These are phyloP conservation scores for Coemansia sp. DNA, from an alignment of 192 early-diverging fungal genomes.

Conservation along the genomic window DNA sequence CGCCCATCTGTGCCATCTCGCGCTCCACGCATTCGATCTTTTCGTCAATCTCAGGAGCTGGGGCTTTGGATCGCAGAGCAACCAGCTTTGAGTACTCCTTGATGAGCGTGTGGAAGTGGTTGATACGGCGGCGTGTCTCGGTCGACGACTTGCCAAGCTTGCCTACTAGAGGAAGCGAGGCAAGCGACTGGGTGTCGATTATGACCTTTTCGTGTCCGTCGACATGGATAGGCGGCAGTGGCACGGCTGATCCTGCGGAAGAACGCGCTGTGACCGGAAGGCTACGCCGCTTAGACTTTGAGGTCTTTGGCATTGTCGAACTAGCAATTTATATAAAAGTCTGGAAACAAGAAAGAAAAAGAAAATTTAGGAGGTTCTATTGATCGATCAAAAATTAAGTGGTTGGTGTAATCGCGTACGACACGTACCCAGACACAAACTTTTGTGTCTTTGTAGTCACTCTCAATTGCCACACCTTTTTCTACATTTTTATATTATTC, in stretches of 20 bases:
- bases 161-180: constrained; percentile 5
- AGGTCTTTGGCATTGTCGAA: constrained; percentile 31
- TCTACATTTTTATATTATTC: neutral
- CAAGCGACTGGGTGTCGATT: constrained; percentile 4
- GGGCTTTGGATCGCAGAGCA: constrained; percentile 13
- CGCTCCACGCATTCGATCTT: constrained; percentile 15
- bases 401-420: neutral
- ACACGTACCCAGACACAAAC: neutral
- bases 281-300: constrained; percentile 16
- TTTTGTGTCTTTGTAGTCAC: neutral
- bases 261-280: constrained; percentile 25
- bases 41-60: constrained; percentile 60
- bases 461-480: neutral
- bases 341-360: neutral
- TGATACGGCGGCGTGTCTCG: constrained; percentile 72
- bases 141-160: constrained; percentile 62
- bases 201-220: constrained; percentile 29
- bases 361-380: neutral
- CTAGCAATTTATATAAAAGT: too few species aligned
- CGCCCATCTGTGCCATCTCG: constrained; percentile 67
- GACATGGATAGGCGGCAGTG: constrained; percentile 44
- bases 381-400: neutral
- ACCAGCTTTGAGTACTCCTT: constrained; percentile 68
- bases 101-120: constrained; percentile 78
- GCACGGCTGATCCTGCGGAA: neutral